Evolutionary conservation across 2,329 filamentous ascomycete species (phyloP), one percentile per base, ranked within the genome.

Genomic region (Aspergillus pseudotamarii): DNA sequence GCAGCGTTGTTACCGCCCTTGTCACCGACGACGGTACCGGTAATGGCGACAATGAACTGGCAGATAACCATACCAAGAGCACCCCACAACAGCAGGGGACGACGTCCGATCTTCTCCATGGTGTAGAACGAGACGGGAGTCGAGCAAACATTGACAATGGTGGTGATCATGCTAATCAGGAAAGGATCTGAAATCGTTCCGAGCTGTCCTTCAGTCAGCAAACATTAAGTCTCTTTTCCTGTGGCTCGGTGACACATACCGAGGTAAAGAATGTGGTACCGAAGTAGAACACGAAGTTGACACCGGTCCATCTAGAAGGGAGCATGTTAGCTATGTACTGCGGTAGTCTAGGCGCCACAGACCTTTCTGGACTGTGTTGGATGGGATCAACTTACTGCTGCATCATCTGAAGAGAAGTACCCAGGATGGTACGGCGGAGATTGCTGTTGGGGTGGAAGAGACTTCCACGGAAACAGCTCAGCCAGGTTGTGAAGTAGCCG

Each of bases 221-320:
- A 23, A 23, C 6, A 28, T 28, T 28, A 3, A 16, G 34, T 6
- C 41, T 57, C 57, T 57, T 48, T 46, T 30, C 11, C 36, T 26
- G 5, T 9, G 26, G 23, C 12, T 9, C 8, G 19, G 6, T 14
- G 26, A 54, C 14, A 64, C 66, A 19, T 61, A 69, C 68, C 46
- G 64, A 67, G 80, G 91, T 80, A 82, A 96, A 91, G 88, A 96
- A 96, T 64, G 91, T 88, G 38, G 91, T 93, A 41, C 91, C 92
- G 82, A 89, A 92, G 82, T 92, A 91, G 84, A 94, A 95, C 84
- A 95, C 92, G 81, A 94, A 96, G 85, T 96, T 96, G 81, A 96
- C 91, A 83, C 93, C 92, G 30, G 91, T 94, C 87, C 86, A 76
- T 38, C 71, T 71, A 23, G 16, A 32, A 32, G 19, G n/a, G 43